Conservation (phyloP, 345 rosid genomes). For the Melaleuca quinquenervia region DNA sequence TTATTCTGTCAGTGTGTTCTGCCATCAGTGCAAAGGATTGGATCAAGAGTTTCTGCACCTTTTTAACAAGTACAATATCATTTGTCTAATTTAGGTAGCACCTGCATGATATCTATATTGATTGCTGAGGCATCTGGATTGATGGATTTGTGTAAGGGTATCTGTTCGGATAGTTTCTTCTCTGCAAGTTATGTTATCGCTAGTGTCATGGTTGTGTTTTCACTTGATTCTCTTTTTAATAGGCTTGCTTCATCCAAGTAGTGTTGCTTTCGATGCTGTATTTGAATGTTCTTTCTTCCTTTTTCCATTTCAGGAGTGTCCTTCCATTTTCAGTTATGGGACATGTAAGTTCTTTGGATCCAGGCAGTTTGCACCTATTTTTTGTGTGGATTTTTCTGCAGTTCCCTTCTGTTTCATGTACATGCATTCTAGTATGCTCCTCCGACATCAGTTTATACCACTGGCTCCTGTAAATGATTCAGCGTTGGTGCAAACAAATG, state of each 20-base stretch:
- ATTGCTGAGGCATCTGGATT: background rate
- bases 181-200: background rate
- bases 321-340: conserved; percentile 24
- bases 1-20: background rate
- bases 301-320: conserved; percentile 36
- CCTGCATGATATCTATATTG: background rate
- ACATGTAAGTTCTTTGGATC: conserved; percentile 53
- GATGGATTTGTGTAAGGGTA: background rate
- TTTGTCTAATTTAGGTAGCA: background rate
- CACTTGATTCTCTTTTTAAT: background rate
- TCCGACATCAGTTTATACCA: conserved; percentile 18
- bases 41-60: background rate
- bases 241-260: background rate
- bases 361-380: conserved; percentile 27
- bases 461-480: conserved; percentile 31
- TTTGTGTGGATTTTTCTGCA: conserved; percentile 62
- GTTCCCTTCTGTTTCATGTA: conserved; percentile 51
- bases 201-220: background rate
- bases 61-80: background rate
- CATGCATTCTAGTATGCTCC: conserved; percentile 29
- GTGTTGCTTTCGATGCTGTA: background rate
- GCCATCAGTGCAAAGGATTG: background rate
- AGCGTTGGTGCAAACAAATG: conserved; percentile 6
- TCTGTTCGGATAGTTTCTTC: background rate
- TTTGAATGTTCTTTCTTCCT: background rate